Evolutionary conservation across 1,284 basidiomycete genomes (phyloP).

Genomic region (Moniliophthora roreri): DNA sequence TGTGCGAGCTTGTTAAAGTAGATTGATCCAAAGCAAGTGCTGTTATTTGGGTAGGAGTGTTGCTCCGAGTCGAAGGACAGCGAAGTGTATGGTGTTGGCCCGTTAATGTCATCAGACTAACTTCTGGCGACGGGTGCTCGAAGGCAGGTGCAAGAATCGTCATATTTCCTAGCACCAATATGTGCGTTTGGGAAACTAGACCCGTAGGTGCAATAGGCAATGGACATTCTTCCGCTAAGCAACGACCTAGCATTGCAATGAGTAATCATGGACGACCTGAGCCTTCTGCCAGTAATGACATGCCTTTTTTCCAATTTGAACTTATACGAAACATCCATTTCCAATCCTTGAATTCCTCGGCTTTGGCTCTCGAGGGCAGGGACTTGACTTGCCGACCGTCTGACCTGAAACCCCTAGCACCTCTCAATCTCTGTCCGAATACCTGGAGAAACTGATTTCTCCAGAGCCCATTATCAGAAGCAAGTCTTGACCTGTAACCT

Average conservation of each 20-base stretch:
- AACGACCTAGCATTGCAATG: slow-evolving; percentile 46
- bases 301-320: slow-evolving; percentile 76
- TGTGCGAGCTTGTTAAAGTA: slow-evolving; percentile 41
- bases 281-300: slow-evolving; percentile 17
- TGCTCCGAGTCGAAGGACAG: slow-evolving; percentile 27
- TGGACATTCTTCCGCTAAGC: slow-evolving; percentile 39
- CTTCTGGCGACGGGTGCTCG: slow-evolving; percentile 20
- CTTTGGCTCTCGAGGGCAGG: slow-evolving; percentile 52
- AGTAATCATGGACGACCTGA: slow-evolving; percentile 5
- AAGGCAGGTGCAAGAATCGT: slow-evolving; percentile 12
- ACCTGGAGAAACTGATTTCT: slow-evolving; percentile 55
- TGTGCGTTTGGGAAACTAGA: slow-evolving; percentile 24
- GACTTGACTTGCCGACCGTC: slow-evolving; percentile 60
- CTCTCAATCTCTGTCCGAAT: slow-evolving; percentile 67
- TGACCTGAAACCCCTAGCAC: slow-evolving; percentile 57
- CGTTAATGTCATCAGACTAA: slow-evolving; percentile 13
- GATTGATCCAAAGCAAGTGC: slow-evolving; percentile 71
- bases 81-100: slow-evolving; percentile 26
- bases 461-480: slow-evolving; percentile 59
- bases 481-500: slow-evolving; percentile 51
- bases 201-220: not conserved
- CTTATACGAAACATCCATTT: slow-evolving; percentile 85
- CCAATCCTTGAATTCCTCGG: slow-evolving; percentile 60
- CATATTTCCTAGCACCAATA: slow-evolving; percentile 27
- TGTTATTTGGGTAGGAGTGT: slow-evolving; percentile 43